Base-by-base conservation (phyloP, 139 green algal species). In the Diplosphaera chodatii region DNA sequence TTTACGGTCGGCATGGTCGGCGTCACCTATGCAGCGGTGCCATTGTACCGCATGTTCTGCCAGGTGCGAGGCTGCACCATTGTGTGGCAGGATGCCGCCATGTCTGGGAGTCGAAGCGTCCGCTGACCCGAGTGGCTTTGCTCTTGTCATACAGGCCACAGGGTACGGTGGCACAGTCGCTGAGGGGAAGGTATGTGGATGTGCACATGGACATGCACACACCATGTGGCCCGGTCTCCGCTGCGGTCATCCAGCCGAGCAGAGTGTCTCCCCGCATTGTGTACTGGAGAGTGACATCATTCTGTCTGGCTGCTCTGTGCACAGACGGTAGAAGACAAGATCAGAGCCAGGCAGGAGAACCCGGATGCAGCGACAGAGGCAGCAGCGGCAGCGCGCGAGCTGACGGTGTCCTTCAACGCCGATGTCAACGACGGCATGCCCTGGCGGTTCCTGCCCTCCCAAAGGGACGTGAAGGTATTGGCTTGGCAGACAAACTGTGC, bases 1-100 rank as follows among this genome's bases (percentile, higher is more conserved):
- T 63, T 96, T 0, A 83, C 88, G 0, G 82, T 98, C 6, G 88
- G 79, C 64, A 98, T 99, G 94, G 74, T 99, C 4, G 95, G 92
- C 5, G 48, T 92, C 5, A 94, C 95, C 0, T 99, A 98, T 66
- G 91, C 87, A 0, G 89, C 88, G 1, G 95, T 99, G 0, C 95
- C 95, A 0, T 76, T 99, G 25, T 99, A 99, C 77, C 37, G 37
- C 37, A 48, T 48, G 37, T 48, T 48, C 37, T 48, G 37, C 37
- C 37, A 48, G 37, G 37, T 48, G 37, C 8, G n/a, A n/a, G n/a
- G n/a, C n/a, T n/a, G n/a, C n/a, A n/a, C n/a, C n/a, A n/a, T n/a
- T n/a, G n/a, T n/a, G n/a, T n/a, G n/a, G n/a, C n/a, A n/a, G n/a
- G n/a, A n/a, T n/a, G n/a, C n/a, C n/a, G n/a, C n/a, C n/a, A n/a